These are phyloP conservation scores for Pythium aquatile DNA, from an alignment of 352 stramenopile genomes.

Conservation along the genomic window DNA sequence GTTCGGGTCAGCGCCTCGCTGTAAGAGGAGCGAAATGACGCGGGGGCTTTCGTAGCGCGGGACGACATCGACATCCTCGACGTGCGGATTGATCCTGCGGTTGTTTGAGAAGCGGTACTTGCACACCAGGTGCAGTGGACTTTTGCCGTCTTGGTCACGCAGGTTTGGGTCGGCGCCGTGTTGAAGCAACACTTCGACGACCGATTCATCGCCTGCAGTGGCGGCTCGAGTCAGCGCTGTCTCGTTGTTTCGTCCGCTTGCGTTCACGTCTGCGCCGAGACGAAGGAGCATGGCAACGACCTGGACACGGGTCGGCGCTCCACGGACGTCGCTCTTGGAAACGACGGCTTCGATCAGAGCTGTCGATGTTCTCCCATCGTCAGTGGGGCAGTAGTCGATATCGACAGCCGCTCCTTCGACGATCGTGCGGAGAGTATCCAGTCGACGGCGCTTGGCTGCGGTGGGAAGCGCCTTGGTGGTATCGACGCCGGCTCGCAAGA, in stretches of 20 bases:
- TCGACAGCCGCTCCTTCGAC: neutral
- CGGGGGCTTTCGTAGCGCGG: no score
- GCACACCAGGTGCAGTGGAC: neutral
- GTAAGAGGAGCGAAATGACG: neutral
- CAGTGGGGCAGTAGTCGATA: neutral
- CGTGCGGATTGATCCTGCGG: no score
- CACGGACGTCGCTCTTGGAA: neutral
- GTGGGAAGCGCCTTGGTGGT: neutral
- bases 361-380: neutral
- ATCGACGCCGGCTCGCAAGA: neutral
- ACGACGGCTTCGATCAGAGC: neutral
- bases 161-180: neutral
- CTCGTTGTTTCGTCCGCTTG: neutral
- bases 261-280: neutral
- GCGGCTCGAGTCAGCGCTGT: neutral
- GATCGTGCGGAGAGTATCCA: neutral
- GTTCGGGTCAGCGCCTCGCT: neutral
- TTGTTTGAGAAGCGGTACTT: no score
- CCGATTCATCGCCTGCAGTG: no score
- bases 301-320: neutral
- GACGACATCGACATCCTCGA: no score
- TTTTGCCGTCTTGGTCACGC: neutral
- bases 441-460: neutral
- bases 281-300: neutral
- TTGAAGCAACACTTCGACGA: neutral